Percentiles rank a stretch among this genome's conserved stretches.
phyloP scores from a whole-genome alignment of 2,329 filamentous ascomycete species.

The Diaporthe citriasiana region DNA sequence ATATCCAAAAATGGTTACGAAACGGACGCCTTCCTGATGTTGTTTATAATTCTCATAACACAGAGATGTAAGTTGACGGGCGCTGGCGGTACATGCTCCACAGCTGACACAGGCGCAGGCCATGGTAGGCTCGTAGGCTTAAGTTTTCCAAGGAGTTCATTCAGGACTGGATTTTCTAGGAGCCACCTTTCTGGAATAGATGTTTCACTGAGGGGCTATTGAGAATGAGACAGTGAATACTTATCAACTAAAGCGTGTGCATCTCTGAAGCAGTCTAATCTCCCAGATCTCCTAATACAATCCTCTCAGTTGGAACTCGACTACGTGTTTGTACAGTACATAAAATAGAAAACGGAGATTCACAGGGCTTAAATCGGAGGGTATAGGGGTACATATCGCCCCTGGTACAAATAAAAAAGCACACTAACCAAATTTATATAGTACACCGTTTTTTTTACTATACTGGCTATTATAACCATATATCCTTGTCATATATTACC shows the following conservation, averaged over 20 bases:
- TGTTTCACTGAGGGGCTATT: neutral
- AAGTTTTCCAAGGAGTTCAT: neutral
- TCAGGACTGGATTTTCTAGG: too few relatives aligned
- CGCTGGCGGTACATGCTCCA: neutral
- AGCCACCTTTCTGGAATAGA: too few relatives aligned
- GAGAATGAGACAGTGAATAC: neutral
- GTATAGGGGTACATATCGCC: too few relatives aligned
- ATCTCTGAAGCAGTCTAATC: neutral
- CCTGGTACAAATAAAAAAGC: too few relatives aligned
- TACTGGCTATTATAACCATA: too few relatives aligned
- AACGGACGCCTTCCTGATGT: neutral
- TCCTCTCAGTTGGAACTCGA: neutral
- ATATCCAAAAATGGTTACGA: neutral
- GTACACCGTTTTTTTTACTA: too few relatives aligned
- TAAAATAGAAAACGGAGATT: too few relatives aligned
- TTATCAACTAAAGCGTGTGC: neutral
- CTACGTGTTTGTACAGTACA: neutral
- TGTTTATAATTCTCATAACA: neutral
- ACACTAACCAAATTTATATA: too few relatives aligned
- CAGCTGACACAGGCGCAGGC: neutral
- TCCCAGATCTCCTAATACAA: neutral
- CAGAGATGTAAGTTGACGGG: neutral
- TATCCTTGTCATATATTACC: too few relatives aligned
- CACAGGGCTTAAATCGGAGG: too few relatives aligned
- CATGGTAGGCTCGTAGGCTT: neutral